Evolutionary conservation across 495 filamentous ascomycete species (phyloP), one percentile per base, ranked within the genome.

Genomic region (Mytilinidion resinicola): DNA sequence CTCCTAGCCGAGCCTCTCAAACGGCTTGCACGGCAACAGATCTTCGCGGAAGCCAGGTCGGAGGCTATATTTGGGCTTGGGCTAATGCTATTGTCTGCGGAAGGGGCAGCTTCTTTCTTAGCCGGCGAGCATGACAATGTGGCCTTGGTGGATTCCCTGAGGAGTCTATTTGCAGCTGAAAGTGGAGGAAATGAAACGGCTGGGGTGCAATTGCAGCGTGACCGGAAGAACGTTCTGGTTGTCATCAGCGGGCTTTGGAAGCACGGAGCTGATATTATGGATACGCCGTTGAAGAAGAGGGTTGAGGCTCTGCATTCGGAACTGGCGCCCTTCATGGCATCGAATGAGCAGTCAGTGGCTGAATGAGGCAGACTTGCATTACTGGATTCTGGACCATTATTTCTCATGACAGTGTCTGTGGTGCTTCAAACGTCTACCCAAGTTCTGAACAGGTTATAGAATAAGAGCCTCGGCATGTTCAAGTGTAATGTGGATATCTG

Each of bases 51-150:
- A 8, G 63, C 59, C 9, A 44, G 59, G 37, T 63, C 64, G 15
- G 64, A 67, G 56, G 64, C 56, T 11, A 49, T 63, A 2, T 41
- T 67, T 9, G 64, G 64, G 12, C 60, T 67, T 19, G 64, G 60
- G 35, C 30, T 67, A 12, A 57, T 67, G 56, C 56, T 49, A 35
- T 60, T 61, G 17, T 58, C 53, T 1, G 35, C 51, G 3, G 60
- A 60, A 37, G 64, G 64, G 4, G 60, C 60, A n/a, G 44, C 44
- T 5, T 48, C 43, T 33, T 50, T 67, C 4, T 44, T 63, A 4
- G 44, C 60, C 9, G 56, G 58, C 37, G 4, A 63, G n/a, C 57
- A 67, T 38, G 35, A 10, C 1, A 60, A 63, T 55, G 17, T 17
- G 7, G 60, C 47, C 1, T 15, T 67, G 21, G 34, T 67, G 47